A percentile compares a stretch with the other conserved stretches of the same genome.
These are phyloP conservation scores for Lactarius sp. DNA, from an alignment of 768 basidiomycete species.

Conservation along the genomic window DNA sequence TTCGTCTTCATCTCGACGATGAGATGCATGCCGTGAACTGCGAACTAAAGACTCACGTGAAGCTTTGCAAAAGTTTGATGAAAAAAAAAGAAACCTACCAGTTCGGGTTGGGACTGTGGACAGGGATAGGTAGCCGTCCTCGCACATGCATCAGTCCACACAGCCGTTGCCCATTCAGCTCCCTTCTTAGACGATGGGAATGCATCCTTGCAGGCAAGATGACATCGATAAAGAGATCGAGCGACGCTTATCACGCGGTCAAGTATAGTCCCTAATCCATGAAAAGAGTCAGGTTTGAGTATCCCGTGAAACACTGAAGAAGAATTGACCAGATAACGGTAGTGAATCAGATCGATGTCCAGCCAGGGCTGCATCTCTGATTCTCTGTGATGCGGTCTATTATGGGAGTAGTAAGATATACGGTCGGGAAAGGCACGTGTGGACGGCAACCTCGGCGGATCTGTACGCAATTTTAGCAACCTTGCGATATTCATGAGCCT, in stretches of 20 bases:
- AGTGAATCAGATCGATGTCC: not conserved
- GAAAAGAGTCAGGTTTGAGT: not conserved
- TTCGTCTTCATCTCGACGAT: not conserved
- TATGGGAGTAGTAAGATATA: not conserved
- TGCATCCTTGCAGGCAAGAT: slow-evolving; percentile 11
- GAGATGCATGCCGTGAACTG: not conserved
- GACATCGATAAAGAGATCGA: not conserved
- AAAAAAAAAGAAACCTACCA: not conserved
- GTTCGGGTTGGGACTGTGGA: not conserved
- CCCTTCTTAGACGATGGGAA: not conserved
- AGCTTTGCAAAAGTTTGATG: not conserved
- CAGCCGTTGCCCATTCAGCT: not conserved
- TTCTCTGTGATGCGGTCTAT: slow-evolving; percentile 7
- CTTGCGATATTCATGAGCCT: slow-evolving; percentile 10
- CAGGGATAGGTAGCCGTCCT: not conserved
- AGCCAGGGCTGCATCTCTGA: not conserved
- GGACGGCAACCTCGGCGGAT: slow-evolving; percentile 2
- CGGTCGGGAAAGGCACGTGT: not conserved
- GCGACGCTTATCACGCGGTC: not conserved
- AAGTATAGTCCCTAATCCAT: not conserved
- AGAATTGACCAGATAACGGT: not conserved
- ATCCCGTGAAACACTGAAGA: not conserved
- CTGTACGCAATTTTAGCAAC: not conserved
- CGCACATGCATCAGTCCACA: not conserved
- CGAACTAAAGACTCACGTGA: slow-evolving; percentile 4